Conservation (phyloP, 352 stramenopile species). For the Thraustotheca clavata region DNA sequence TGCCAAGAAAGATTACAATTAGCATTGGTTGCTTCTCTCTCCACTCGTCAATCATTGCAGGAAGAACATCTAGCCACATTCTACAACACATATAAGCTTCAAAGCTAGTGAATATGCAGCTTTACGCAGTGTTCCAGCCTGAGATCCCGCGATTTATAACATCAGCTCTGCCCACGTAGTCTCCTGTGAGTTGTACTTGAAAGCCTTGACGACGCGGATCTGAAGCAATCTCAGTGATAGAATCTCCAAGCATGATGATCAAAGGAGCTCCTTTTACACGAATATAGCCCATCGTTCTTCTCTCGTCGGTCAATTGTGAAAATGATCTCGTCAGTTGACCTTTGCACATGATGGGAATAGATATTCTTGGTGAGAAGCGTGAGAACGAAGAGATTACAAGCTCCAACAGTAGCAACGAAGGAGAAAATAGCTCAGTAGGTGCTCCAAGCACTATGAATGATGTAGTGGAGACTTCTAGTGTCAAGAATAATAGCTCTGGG, state of each 20-base stretch:
- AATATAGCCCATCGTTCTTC: conserved; percentile 5
- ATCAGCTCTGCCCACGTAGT: conserved; percentile 21
- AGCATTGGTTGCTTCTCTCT: conserved; percentile 5
- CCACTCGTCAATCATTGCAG: conserved; percentile 14
- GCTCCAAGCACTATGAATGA: no score
- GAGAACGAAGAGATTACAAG: no score
- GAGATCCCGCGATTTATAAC: conserved; percentile 17
- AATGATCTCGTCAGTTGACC: no score
- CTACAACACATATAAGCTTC: not conserved
- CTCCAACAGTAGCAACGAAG: no score
- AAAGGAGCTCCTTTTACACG: not conserved
- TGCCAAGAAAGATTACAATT: conserved; percentile 15
- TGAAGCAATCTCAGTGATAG: conserved; percentile 10
- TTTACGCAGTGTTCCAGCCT: conserved; percentile 8
- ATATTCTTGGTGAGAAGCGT: no score
- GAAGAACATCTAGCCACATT: conserved; percentile 6
- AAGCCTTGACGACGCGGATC: conserved; percentile 2
- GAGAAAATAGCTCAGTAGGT: no score
- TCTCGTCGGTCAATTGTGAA: no score
- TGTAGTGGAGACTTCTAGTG: no score
- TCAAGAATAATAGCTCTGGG: no score
- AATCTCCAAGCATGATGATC: conserved; percentile 16
- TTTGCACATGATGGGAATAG: no score
- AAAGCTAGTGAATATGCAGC: not conserved
- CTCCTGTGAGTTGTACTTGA: not conserved